Evolutionary conservation across 352 stramenopile genomes (phyloP), one percentile per base, ranked within the genome.

Genomic region (Globisporangium heterothallicum): DNA sequence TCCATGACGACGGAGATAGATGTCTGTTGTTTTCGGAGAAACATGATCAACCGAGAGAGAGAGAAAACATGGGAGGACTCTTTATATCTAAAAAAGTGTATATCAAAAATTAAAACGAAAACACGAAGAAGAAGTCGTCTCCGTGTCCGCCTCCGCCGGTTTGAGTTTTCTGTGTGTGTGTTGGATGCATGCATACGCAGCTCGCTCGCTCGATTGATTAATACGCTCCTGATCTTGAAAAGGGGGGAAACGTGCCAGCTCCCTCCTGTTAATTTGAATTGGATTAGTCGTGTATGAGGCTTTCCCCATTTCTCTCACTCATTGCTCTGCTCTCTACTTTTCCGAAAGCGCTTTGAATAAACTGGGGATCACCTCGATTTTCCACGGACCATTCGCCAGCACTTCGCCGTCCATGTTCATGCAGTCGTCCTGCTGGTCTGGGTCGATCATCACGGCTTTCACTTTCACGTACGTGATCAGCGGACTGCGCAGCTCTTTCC

Each of bases 321-420:
- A 13, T 40, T 22, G n/a, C 12, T 14, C 7, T 41, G 44, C 16
- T 52, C 21, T 34, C 47, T 86, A 92, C 59, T 92, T 92, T 57
- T 92, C 81, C 2, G 81, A 92, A 18, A 92, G 61, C 44, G 82
- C 81, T 61, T 92, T 92, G 64, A 92, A 92, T 41, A 92, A 69
- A 53, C 81, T 92, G n/a, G 81, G 81, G 18, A 92, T 74, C 24
- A 92, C 69, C 49, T 92, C 81, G 68, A 89, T 88, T n/a, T 77
- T 77, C 76, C 78, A 92, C 0, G 81, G 78, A 5, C 81, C 81
- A 3, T 67, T 66, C 4, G 63, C 42, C 18, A 92, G 61, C 49
- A 88, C 78, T 62, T 92, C 81, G 25, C 81, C 81, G 54, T 92
- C 81, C 45, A 88, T 92, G 63, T 92, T 92, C 72, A 88, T 86